phyloP scores from a whole-genome alignment of 1,284 basidiomycete genomes.

The Fomitopsis schrenkii region DNA sequence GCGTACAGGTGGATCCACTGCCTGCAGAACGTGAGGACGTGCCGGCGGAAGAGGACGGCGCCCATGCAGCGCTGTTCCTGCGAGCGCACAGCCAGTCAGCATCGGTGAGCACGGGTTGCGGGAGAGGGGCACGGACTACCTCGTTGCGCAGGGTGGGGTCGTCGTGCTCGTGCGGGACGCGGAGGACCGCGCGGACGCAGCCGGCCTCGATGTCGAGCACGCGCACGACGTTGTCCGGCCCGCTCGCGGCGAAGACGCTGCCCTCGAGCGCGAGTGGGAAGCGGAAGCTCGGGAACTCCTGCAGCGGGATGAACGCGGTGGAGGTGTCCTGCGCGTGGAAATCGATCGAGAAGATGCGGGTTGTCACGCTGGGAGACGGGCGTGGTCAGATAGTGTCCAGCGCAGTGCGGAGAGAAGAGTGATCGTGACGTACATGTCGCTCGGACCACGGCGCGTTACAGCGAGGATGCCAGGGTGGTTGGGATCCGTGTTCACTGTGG shows the following conservation, averaged over 20 bases:
- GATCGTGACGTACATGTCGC: slow-evolving; percentile 4
- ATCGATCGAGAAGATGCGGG: slow-evolving; percentile 17
- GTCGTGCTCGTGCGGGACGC: slow-evolving; percentile 15
- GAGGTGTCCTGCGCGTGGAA: slow-evolving; percentile 1
- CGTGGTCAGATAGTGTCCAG: background rate
- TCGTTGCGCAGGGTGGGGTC: slow-evolving; percentile 20
- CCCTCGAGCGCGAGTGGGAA: slow-evolving; percentile 19
- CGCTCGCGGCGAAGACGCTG: slow-evolving; percentile 15
- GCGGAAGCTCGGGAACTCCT: slow-evolving; percentile 17
- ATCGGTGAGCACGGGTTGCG: background rate
- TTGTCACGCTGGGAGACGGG: slow-evolving; percentile 7
- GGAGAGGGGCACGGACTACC: slow-evolving; percentile 8
- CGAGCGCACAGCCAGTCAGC: background rate
- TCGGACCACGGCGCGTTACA: slow-evolving; percentile 5
- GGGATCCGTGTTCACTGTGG: slow-evolving; percentile 16
- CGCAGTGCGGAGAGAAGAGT: background rate
- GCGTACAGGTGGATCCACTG: slow-evolving; percentile 25
- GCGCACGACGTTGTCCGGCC: slow-evolving; percentile 15
- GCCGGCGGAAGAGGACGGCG: slow-evolving; percentile 32
- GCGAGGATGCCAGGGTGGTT: slow-evolving; percentile 10
- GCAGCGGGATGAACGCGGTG: slow-evolving; percentile 10
- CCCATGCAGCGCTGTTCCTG: slow-evolving; percentile 27
- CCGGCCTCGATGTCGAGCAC: slow-evolving; percentile 19
- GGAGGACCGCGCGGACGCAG: slow-evolving; percentile 12
- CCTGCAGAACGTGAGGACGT: slow-evolving; percentile 25